Percentiles rank a stretch among this genome's conserved stretches.
These are phyloP conservation scores for Forsythia suspensa DNA, from an alignment of 257 asterid genomes.

Conservation along the genomic window DNA sequence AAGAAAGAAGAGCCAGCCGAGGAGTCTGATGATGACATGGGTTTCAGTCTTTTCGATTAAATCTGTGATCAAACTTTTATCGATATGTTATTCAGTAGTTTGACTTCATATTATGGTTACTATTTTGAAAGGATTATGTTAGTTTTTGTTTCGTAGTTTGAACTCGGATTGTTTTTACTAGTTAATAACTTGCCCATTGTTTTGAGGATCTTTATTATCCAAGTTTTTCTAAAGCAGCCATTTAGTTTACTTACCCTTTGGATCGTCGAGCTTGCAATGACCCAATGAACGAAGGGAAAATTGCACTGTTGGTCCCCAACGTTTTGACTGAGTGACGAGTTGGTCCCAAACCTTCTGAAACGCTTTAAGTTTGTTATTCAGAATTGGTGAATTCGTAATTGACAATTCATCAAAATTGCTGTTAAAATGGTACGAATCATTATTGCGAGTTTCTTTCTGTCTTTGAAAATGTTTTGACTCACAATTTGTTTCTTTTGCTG, in stretches of 20 bases:
- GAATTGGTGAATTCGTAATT: too few species aligned
- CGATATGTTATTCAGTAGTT: not conserved
- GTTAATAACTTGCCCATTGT: not conserved
- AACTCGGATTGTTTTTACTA: not conserved
- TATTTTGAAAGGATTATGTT: not conserved
- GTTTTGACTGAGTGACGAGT: not conserved
- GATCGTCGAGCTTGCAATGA: not conserved
- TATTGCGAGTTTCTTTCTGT: too few species aligned
- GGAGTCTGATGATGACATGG: slow-evolving; percentile 86
- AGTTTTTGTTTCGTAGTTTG: not conserved
- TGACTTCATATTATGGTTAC: not conserved
- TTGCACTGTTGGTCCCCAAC: too few species aligned
- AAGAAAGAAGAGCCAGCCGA: slow-evolving; percentile 72
- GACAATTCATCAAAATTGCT: too few species aligned
- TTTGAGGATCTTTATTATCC: not conserved
- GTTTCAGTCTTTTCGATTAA: slow-evolving; percentile 77
- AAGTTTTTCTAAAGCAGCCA: not conserved
- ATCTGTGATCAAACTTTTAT: not conserved
- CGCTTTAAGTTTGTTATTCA: too few species aligned
- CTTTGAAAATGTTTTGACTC: too few species aligned
- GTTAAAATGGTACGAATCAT: too few species aligned
- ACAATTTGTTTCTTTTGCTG: too few species aligned
- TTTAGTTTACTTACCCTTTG: not conserved
- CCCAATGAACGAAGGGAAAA: too few species aligned
- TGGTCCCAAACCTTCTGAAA: not conserved